Evolutionary conservation across 2,329 filamentous ascomycete species (phyloP).

Genomic region (Rachicladosporium sp.): DNA sequence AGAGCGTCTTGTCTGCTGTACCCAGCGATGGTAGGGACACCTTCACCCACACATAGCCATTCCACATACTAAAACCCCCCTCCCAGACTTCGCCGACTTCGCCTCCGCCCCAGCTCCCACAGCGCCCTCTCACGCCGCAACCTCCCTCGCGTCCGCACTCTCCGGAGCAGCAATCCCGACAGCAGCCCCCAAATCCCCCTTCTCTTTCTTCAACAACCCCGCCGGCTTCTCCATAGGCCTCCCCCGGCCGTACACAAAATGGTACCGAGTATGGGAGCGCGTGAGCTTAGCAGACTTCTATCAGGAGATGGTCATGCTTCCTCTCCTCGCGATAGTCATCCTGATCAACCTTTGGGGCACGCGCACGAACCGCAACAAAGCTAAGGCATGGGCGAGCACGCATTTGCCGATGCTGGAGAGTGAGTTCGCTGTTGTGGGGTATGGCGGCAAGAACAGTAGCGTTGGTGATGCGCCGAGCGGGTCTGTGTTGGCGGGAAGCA

Average conservation of each 20-base stretch:
- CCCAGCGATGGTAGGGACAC: conserved; percentile 49
- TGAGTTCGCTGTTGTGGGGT: conserved; percentile 84
- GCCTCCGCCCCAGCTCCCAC: conserved; percentile 61
- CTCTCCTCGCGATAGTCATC: conserved; percentile 61
- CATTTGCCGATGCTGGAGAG: conserved; percentile 59
- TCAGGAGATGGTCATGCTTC: conserved; percentile 71
- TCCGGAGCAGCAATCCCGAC: conserved; percentile 31
- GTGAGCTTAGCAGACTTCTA: conserved; percentile 73
- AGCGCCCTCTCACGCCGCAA: conserved; percentile 36
- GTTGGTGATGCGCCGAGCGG: conserved; percentile 24
- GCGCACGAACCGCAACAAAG: conserved; percentile 65
- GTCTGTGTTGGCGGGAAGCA: conserved; percentile 25
- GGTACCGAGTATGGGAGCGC: conserved; percentile 95
- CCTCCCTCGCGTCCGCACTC: conserved; percentile 44
- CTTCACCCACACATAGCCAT: conserved; percentile 5
- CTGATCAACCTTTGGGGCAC: conserved; percentile 71
- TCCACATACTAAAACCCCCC: neutral
- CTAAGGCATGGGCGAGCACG: conserved; percentile 65
- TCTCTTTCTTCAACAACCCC: conserved; percentile 27
- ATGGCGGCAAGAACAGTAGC: conserved; percentile 41
- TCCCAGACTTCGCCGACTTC: conserved; percentile 84
- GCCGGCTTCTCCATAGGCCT: conserved; percentile 24
- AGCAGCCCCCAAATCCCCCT: conserved; percentile 18
- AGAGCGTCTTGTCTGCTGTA: conserved; percentile 31
- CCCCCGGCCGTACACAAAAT: conserved; percentile 65